These are phyloP conservation scores for Xylaria grammica DNA, from an alignment of 495 filamentous ascomycete genomes.

Conservation along the genomic window DNA sequence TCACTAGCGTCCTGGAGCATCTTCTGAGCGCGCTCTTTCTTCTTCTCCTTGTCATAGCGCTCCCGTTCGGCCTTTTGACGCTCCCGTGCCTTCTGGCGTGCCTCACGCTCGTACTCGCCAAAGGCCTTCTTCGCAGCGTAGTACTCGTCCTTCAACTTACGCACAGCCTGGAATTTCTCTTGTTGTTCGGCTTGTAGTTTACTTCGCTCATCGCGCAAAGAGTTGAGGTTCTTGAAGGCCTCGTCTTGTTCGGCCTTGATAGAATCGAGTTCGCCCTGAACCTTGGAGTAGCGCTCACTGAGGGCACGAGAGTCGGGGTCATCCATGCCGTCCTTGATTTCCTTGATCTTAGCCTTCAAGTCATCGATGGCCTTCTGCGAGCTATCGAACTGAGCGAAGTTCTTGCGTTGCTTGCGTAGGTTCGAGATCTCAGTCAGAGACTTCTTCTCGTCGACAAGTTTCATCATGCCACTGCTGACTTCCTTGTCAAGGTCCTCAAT, in stretches of 20 bases:
- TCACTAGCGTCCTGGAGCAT: constrained; percentile 87
- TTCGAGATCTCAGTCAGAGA: constrained; percentile 79
- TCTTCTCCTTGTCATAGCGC: constrained; percentile 79
- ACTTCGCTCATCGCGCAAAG: constrained; percentile 86
- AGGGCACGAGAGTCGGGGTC: constrained; percentile 91
- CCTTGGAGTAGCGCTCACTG: constrained; percentile 78
- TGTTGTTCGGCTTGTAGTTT: constrained; percentile 82
- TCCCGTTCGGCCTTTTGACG: constrained; percentile 68
- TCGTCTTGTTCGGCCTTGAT: constrained; percentile 91
- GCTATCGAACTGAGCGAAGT: constrained; percentile 81
- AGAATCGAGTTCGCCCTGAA: constrained; percentile 82
- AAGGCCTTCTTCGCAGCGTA: constrained; percentile 76
- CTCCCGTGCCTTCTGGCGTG: constrained; percentile 67
- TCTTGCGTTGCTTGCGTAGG: constrained; percentile 87
- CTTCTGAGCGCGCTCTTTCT: constrained; percentile 84
- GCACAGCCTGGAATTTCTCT: constrained; percentile 78
- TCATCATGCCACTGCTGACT: constrained; percentile 86
- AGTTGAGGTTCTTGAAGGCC: constrained; percentile 81
- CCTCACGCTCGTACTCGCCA: constrained; percentile 80
- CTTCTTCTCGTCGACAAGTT: constrained; percentile 96
- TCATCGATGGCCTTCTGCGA: constrained; percentile 83
- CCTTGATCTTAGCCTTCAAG: constrained; percentile 81
- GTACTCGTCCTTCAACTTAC: constrained; percentile 84
- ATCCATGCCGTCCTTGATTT: constrained; percentile 82
- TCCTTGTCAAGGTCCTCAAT: constrained; percentile 80